Base-by-base conservation (phyloP, 2,329 filamentous ascomycete species). In the Fusarium incarnatum region DNA sequence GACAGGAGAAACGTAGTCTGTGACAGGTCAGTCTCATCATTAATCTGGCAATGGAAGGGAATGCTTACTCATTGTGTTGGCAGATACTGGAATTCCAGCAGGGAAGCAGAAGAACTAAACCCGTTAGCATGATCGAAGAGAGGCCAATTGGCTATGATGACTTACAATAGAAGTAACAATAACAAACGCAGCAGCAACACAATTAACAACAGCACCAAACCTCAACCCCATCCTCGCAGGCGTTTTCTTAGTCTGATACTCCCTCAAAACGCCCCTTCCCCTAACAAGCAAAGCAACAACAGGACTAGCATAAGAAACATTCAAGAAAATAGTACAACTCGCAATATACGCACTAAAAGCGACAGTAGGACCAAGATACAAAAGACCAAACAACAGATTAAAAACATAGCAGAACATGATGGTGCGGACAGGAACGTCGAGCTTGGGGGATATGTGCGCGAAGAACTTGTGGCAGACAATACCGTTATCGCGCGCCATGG, bases 401-500 rank as follows among this genome's bases (percentile, higher is more conserved):
- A 73, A 72, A 12, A 64, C 16, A 20, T 56, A 68, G 3, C 57
- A 62, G 3, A 73, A 9, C 11, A 61, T 48, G 0, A 72, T 70
- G 0, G 71, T 63, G 10, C 61, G 48, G 4, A 73, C 71, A 0
- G 71, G 71, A 0, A 73, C 68, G 10, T 72, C 53, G 0, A 73
- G 65, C 15, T 56, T 56, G 5, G 55, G 37, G 7, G 52, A 34
- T 2, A 73, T 63, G 13, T 70, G 68, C 4, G 47, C 41, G 4
- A 73, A 66, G 22, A 50, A 72, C 18, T 22, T 48, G 4, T 71
- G 49, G 16, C 55, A 70, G 1, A 69, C 40, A 1, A 73, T 68
- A 4, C 68, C 68, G 6, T 68, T 70, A 15, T 73, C 71, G 44
- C 69, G 53, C 1, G 69, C 71, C 69, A 74, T 74, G 6, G 82